phyloP scores from a whole-genome alignment of 768 basidiomycete genomes.

The Termitomyces bulborhizus region DNA sequence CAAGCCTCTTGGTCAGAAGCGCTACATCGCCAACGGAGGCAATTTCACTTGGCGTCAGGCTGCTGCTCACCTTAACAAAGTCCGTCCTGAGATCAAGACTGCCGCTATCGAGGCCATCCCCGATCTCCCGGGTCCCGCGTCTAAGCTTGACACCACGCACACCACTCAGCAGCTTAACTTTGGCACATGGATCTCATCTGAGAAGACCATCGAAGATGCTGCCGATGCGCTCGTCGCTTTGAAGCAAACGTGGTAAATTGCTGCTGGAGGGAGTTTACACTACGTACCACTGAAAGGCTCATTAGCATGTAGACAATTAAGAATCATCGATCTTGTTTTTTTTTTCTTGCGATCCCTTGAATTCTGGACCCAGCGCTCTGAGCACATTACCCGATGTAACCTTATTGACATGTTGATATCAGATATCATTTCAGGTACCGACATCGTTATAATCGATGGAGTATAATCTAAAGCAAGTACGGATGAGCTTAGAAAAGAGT shows the following conservation, averaged over 20 bases:
- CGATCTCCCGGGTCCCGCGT: slow-evolving; percentile 18
- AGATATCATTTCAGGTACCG: no score
- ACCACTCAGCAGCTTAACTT: slow-evolving; percentile 22
- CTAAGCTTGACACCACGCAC: slow-evolving; percentile 19
- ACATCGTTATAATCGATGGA: no score
- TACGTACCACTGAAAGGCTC: background rate
- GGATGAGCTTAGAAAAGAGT: no score
- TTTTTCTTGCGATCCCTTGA: background rate
- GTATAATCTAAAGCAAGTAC: no score
- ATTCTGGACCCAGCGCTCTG: background rate
- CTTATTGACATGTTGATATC: no score
- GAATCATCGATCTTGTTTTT: background rate
- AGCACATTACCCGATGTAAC: background rate
- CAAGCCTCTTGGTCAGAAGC: slow-evolving; percentile 18
- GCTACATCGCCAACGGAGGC: slow-evolving; percentile 23
- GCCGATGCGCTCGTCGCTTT: slow-evolving; percentile 19
- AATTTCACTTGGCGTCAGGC: slow-evolving; percentile 25
- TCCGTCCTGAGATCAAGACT: slow-evolving; percentile 16
- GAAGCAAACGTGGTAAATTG: slow-evolving; percentile 18
- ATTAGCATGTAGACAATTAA: background rate
- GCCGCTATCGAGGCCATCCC: slow-evolving; percentile 9
- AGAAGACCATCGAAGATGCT: slow-evolving; percentile 22
- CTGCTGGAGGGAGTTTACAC: background rate
- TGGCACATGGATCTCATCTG: slow-evolving; percentile 16
- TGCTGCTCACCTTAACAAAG: slow-evolving; percentile 19